These are phyloP conservation scores for Scutellaria minor DNA, from an alignment of 257 asterid genomes.

Conservation along the genomic window DNA sequence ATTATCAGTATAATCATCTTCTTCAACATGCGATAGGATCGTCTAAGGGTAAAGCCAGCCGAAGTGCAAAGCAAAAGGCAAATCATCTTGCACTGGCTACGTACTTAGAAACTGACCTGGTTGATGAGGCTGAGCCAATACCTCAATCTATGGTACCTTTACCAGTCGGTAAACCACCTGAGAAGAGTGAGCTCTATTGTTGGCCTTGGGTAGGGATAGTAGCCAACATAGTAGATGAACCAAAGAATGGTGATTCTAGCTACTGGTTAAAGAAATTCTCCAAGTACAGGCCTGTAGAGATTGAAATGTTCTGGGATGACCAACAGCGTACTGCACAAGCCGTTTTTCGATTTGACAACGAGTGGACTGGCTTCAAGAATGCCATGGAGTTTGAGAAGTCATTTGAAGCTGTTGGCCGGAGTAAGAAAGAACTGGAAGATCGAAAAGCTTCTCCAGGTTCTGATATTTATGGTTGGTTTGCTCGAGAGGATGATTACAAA, in stretches of 20 bases:
- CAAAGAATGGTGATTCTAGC: slow-evolving; percentile 37
- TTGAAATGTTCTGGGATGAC: slow-evolving; percentile 36
- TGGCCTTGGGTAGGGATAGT: slow-evolving; percentile 91
- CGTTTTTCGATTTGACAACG: slow-evolving; percentile 37
- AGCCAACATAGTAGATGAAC: slow-evolving; percentile 51
- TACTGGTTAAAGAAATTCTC: slow-evolving; percentile 40
- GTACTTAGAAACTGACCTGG: slow-evolving; percentile 62
- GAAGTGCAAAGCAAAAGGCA: slow-evolving; percentile 72
- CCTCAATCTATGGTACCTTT: slow-evolving; percentile 49
- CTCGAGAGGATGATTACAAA: slow-evolving; percentile 39
- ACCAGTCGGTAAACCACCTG: slow-evolving; percentile 45
- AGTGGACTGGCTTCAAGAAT: slow-evolving; percentile 45
- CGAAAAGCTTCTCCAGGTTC: slow-evolving; percentile 33
- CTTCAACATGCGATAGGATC: slow-evolving; percentile 83
- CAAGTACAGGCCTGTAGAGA: slow-evolving; percentile 33
- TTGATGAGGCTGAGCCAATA: slow-evolving; percentile 57
- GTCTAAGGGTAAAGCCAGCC: slow-evolving; percentile 68
- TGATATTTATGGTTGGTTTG: slow-evolving; percentile 41
- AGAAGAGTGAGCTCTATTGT: slow-evolving; percentile 61
- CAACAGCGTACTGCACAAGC: slow-evolving; percentile 16
- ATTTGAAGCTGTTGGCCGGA: slow-evolving; percentile 37
- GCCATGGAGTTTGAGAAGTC: slow-evolving; percentile 44
- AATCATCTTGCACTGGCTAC: slow-evolving; percentile 78
- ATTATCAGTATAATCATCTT: slow-evolving; percentile 83
- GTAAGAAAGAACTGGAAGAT: slow-evolving; percentile 35